Base-by-base conservation (phyloP, 306 rosid species). In the Begonia loranthoides region DNA sequence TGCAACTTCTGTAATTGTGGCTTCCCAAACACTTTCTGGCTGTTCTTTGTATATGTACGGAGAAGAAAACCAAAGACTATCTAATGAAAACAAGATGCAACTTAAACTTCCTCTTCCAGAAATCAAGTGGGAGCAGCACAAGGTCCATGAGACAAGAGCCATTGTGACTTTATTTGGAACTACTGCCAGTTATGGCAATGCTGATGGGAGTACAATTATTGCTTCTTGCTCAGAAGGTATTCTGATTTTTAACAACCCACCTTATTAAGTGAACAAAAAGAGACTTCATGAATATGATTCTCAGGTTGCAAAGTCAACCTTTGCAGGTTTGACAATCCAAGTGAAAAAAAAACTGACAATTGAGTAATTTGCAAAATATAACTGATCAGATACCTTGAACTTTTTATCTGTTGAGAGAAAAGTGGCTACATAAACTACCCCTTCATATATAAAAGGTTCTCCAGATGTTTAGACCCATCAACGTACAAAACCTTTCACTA, bases 151-250 rank as follows among this genome's bases (percentile, higher is more conserved):
- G 51, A 83, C 71, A 67, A 76, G 60, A 62, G 73, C 92, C 54
- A 72, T 86, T 71, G 53, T 92, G 40, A 86, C 88, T 67, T 39
- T 92, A 59, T 82, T 65, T 66, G 89, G 94, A 71, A 38, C 89
- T 58, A 68, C 76, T 28, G 94, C 99, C 11, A 80, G 76, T 60
- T 80, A 86, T 66, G 99, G 99, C 16, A 83, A 59, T 73, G 99
- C 93, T 13, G 99, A 92, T 80, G 94, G 99, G 54, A 86, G 99
- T 73, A 61, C 87, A 46, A 62, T 92, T 46, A 54, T 92, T 67
- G 96, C 69, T 57, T 92, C 99, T 12, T 92, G 96, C 70, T 92
- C 99, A 6, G 99, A 92, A 92, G 95, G 99, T 92, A 80, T 58
- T n/a, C 60, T 61, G 19, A 49, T 12, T 10, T 17, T 59, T 13